Base-by-base conservation (phyloP, 108 stramenopile genomes). In the Epipyxis sp. region DNA sequence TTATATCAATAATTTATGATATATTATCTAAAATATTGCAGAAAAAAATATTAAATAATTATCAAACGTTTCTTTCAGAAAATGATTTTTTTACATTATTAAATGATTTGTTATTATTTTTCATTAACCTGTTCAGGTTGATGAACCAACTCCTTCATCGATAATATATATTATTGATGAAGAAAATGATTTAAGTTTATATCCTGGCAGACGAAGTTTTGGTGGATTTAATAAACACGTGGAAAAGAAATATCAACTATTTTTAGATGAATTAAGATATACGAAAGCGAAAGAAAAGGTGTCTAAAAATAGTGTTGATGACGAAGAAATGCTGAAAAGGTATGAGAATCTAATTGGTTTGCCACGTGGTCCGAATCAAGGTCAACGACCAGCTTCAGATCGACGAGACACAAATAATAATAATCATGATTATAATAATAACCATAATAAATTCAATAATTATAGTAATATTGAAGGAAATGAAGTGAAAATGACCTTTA, bases 341-440 rank as follows among this genome's bases (percentile, higher is more conserved):
- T 65, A 65, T 32, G 6, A 65, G 10, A 3, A 65, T 16, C 61
- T 65, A 16, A 32, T 65, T 3, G 35, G 61, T 6, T 32, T 65
- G 27, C 61, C 61, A 6, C 61, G 61, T 13, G 61, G 61, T 10
- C 61, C 61, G 30, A 65, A 65, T 25, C 61, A 65, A 65, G 61
- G 61, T 20, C 6, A 50, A 50, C 46, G 46, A 50, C 46, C 46
- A 13, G 46, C 20, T 20, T n/a, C n/a, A n/a, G n/a, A n/a, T n/a
- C n/a, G n/a, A n/a, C 6, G 46, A 6, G 46, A 6, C 46, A 20
- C 46, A 20, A 50, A 50, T 50, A 50, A 50, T 20, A 50, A 50
- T 20, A 50, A 50, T 6, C 6, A 50, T 50, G 20, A 50, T 6
- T 13, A 50, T 20, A 50, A 50, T 6, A 6, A 20, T 50, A 20